Conservation (phyloP, 2,329 filamentous ascomycete genomes). For the Pseudocercospora fijiensis region DNA sequence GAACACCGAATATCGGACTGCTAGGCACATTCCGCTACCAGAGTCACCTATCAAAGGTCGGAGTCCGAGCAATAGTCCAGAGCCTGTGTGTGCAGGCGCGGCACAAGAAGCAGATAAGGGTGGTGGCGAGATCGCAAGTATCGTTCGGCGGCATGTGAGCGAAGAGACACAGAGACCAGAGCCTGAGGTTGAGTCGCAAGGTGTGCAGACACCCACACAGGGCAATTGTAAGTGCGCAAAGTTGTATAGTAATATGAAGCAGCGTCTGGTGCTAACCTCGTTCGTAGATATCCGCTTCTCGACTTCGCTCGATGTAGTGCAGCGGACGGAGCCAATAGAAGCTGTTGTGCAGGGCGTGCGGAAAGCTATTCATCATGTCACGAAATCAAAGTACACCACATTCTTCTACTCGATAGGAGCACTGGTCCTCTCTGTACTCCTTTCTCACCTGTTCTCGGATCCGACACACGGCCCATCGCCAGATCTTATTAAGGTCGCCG, state of each 20-base stretch:
- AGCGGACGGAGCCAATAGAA: conserved; percentile 81
- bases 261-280: conserved; percentile 11
- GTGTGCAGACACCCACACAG: conserved; percentile 32
- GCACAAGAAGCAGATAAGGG: conserved; percentile 24
- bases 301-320: conserved; percentile 81
- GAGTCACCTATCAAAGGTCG: conserved; percentile 50
- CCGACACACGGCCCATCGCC: conserved; percentile 66
- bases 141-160: conserved; percentile 24
- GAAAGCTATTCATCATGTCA: conserved; percentile 59
- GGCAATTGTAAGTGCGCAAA: conserved; percentile 38
- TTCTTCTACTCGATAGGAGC: conserved; percentile 61
- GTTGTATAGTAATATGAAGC: neutral
- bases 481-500: conserved; percentile 86
- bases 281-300: conserved; percentile 79
- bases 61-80: conserved; percentile 37
- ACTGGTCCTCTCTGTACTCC: conserved; percentile 63
- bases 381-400: conserved; percentile 68
- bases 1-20: conserved; percentile 35
- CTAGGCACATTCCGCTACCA: conserved; percentile 55
- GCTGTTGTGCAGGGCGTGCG: conserved; percentile 65
- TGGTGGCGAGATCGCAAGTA: conserved; percentile 20
- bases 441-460: conserved; percentile 68
- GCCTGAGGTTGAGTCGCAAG: conserved; percentile 25
- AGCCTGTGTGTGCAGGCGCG: conserved; percentile 24
- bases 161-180: conserved; percentile 22